Evolutionary conservation across 1,139 yeast genomes (phyloP).

Genomic region (Yarrowia galli): DNA sequence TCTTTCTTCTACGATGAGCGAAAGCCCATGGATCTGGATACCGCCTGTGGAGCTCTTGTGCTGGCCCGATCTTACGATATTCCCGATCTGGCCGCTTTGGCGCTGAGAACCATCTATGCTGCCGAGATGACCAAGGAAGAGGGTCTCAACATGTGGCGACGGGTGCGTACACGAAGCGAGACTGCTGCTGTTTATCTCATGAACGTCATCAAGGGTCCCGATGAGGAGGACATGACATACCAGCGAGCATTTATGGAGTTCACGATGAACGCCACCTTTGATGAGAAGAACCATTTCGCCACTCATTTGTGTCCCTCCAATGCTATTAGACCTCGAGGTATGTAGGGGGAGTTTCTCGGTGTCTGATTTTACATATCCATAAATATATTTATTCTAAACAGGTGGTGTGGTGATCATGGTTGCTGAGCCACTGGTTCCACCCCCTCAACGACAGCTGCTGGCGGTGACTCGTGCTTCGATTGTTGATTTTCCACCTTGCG

Average conservation of each 20-base stretch:
- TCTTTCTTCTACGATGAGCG: neutral
- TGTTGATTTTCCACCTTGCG: no score
- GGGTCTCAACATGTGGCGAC: neutral
- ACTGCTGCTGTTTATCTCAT: neutral
- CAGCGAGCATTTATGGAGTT: neutral
- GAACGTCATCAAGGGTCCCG: neutral
- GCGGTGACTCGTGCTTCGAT: no score
- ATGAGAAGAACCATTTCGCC: slow-evolving; percentile 4
- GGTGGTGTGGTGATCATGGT: no score
- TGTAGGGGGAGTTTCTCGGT: neutral
- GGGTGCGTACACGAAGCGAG: neutral
- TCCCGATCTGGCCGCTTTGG: neutral
- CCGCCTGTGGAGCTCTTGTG: neutral
- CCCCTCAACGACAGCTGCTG: no score
- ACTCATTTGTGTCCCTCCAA: neutral
- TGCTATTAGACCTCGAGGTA: neutral
- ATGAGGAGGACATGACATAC: neutral
- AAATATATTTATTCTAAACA: neutral
- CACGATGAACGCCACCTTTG: neutral
- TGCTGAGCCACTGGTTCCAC: no score
- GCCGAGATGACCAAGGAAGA: neutral
- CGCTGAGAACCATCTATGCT: neutral
- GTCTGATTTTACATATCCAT: no score
- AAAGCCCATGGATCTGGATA: slow-evolving; percentile 1
- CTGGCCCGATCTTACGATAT: neutral